Evolutionary conservation across 208 protist genomes (phyloP).

Genomic region (Novymonas esmeraldas): DNA sequence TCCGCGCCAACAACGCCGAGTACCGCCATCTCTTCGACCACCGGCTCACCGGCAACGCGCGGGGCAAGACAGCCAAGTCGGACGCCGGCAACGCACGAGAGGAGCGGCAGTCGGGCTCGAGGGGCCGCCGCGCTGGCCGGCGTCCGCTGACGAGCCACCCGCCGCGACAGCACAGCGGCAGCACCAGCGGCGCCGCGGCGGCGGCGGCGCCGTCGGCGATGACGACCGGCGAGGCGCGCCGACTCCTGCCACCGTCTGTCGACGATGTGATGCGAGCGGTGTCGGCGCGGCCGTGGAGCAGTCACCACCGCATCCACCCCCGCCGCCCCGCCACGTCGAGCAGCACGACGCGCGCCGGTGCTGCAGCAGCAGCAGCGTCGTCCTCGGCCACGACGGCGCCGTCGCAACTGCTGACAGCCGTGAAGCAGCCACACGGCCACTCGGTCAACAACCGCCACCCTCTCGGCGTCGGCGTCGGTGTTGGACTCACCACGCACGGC

Average conservation of each 20-base stretch:
- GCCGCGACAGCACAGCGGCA: background rate
- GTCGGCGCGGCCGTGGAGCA: constrained; percentile 1
- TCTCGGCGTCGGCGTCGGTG: background rate
- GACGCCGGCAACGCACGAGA: background rate
- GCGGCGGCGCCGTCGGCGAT: background rate
- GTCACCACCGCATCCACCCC: background rate
- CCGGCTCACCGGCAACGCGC: constrained; percentile 25
- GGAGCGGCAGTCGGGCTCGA: background rate
- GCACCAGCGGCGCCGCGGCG: background rate
- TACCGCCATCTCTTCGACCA: constrained; percentile 48
- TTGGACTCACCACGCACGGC: background rate
- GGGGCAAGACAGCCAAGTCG: background rate
- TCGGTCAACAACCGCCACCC: background rate
- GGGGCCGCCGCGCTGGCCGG: background rate
- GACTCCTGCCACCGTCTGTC: constrained; percentile 23
- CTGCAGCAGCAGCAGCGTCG: background rate
- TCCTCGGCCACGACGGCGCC: background rate
- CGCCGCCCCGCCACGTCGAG: background rate
- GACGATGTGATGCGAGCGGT: constrained; percentile 33
- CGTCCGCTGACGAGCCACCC: background rate
- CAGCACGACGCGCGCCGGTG: background rate
- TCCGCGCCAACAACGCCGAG: constrained; percentile 67
- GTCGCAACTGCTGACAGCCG: constrained; percentile 4
- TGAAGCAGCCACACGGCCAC: constrained; percentile 4
- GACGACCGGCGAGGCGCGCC: constrained; percentile 18